Evolutionary conservation across 306 rosid genomes (phyloP).

Genomic region (Rubus parviflorus): DNA sequence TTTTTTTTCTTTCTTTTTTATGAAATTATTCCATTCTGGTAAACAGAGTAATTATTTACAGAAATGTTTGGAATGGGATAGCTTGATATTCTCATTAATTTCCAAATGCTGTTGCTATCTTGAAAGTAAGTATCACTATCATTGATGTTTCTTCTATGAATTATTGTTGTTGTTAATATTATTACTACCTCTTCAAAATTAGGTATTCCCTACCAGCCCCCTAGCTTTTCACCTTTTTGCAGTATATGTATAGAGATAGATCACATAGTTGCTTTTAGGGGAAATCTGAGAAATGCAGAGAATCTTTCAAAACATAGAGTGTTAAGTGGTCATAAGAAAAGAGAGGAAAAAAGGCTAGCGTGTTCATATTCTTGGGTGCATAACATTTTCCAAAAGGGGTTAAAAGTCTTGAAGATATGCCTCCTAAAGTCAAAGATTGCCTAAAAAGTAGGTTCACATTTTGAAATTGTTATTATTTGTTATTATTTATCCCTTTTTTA

Average conservation of each 20-base stretch:
- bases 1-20: too few relatives aligned
- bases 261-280: not conserved
- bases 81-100: not conserved
- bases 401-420: not conserved
- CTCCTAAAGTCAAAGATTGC: not conserved
- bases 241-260: not conserved
- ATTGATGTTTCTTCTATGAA: not conserved
- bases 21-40: not conserved
- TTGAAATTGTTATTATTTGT: not conserved
- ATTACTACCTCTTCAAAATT: not conserved
- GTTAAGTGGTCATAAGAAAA: not conserved
- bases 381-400: not conserved
- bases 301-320: not conserved
- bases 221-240: not conserved
- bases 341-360: not conserved
- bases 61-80: not conserved
- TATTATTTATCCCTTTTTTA: not conserved
- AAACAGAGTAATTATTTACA: not conserved
- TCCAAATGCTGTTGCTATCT: not conserved
- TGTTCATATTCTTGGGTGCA: not conserved
- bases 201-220: not conserved
- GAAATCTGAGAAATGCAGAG: slow-evolving; percentile 2
- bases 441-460: not conserved
- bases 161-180: not conserved
- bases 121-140: not conserved